Percentiles rank a stretch among this genome's conserved stretches.
These are phyloP conservation scores for Tylopilus sp. DNA, from an alignment of 1,284 basidiomycete species.

Conservation along the genomic window DNA sequence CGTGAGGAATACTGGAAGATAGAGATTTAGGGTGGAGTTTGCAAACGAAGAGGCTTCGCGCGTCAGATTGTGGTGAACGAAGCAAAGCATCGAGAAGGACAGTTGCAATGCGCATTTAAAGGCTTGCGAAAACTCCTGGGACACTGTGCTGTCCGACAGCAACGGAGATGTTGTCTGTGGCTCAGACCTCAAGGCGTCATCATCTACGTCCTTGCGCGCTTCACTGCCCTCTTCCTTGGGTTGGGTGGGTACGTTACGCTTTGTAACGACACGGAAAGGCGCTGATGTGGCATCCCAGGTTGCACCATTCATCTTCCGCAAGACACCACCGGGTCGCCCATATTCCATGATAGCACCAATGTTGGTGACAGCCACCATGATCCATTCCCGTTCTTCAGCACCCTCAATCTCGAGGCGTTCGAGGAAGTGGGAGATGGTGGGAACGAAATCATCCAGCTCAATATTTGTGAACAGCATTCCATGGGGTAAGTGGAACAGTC, in stretches of 20 bases:
- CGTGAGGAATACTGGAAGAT: constrained; percentile 88
- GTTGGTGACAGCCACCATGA: constrained; percentile 94
- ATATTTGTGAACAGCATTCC: constrained; percentile 97
- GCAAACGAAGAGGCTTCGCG: constrained; percentile 68
- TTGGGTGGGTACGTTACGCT: constrained; percentile 43
- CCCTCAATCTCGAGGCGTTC: constrained; percentile 88
- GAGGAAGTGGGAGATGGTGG: constrained; percentile 85
- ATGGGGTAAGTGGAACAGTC: constrained; percentile 79
- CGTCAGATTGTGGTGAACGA: constrained; percentile 75
- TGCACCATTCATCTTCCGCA: constrained; percentile 68
- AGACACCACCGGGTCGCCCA: constrained; percentile 79
- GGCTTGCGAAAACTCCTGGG: constrained; percentile 63
- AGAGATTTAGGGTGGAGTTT: constrained; percentile 82
- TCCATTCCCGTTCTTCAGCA: constrained; percentile 91
- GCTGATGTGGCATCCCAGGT: constrained; percentile 49
- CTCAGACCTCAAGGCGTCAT: constrained; percentile 45
- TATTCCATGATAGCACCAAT: constrained; percentile 90
- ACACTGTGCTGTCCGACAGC: constrained; percentile 46
- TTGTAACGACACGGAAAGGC: constrained; percentile 59
- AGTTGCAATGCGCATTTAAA: constrained; percentile 84
- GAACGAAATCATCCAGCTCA: constrained; percentile 90
- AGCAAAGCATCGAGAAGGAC: constrained; percentile 82
- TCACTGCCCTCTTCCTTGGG: constrained; percentile 57
- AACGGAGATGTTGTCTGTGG: constrained; percentile 49
- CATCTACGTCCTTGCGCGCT: constrained; percentile 80